Conservation (phyloP, 2,329 filamentous ascomycete species). For the Talaromyces sp. region DNA sequence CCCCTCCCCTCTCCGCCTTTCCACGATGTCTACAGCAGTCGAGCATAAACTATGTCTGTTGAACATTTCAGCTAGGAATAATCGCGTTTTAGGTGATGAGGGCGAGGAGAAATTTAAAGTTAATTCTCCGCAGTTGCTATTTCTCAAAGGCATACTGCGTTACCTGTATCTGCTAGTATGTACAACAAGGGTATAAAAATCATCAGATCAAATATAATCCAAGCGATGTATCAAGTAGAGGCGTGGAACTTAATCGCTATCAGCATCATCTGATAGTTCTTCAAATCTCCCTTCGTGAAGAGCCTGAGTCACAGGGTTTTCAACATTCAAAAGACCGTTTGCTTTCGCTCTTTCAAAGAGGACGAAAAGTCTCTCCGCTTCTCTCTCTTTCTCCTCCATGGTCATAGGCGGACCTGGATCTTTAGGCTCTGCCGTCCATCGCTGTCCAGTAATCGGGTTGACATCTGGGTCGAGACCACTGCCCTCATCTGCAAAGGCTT, state of each 20-base stretch:
- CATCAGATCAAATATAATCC: no score
- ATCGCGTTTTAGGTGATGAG: no score
- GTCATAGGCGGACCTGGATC: slow-evolving; percentile 74
- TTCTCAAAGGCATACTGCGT: no score
- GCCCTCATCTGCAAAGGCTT: slow-evolving; percentile 51
- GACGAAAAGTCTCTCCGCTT: slow-evolving; percentile 87
- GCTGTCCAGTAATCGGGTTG: slow-evolving; percentile 88
- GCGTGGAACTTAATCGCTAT: slow-evolving; percentile 34
- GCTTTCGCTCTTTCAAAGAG: slow-evolving; percentile 79
- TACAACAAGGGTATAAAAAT: no score
- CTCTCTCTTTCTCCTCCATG: slow-evolving; percentile 84
- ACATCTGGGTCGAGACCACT: slow-evolving; percentile 44
- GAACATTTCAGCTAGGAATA: no score
- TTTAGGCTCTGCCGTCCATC: slow-evolving; percentile 67
- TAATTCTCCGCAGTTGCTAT: no score
- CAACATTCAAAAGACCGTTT: slow-evolving; percentile 74
- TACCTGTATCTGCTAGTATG: no score
- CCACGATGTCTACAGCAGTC: no score
- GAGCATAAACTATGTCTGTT: no score
- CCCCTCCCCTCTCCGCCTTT: not conserved
- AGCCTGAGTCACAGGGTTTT: slow-evolving; percentile 76
- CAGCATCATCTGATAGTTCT: slow-evolving; percentile 62
- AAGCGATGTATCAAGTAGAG: not conserved
- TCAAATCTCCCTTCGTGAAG: slow-evolving; percentile 70
- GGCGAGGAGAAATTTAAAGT: no score